Evolutionary conservation across 1,139 yeast genomes (phyloP).

Genomic region (Pichia sp.): DNA sequence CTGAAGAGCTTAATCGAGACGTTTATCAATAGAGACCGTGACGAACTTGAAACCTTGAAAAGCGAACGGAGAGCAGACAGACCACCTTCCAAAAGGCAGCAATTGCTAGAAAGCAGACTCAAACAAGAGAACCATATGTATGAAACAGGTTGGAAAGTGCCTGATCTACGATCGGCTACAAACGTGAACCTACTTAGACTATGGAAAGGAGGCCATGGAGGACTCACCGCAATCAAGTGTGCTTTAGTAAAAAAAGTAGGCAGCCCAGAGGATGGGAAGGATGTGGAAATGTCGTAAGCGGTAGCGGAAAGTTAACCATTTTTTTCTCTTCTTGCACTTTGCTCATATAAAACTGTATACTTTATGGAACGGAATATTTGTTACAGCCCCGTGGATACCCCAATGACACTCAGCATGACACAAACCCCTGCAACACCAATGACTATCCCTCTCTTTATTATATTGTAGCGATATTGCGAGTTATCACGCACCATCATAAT

Average conservation of each 20-base stretch:
- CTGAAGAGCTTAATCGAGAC: conserved; percentile 57
- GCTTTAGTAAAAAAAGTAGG: conserved; percentile 35
- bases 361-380: conserved; percentile 86
- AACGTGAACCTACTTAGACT: conserved; percentile 56
- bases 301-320: not conserved
- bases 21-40: conserved; percentile 66
- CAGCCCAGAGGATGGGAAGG: conserved; percentile 22
- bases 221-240: conserved; percentile 59
- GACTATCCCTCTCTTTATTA: not conserved
- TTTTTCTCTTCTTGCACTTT: not conserved
- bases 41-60: conserved; percentile 58
- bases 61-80: conserved; percentile 77
- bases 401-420: conserved; percentile 58
- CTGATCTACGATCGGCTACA: conserved; percentile 60
- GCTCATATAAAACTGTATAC: conserved; percentile 49
- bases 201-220: conserved; percentile 86
- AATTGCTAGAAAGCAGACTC: conserved; percentile 55
- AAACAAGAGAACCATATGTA: conserved; percentile 60
- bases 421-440: not conserved
- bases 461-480: not conserved
- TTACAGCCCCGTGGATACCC: conserved; percentile 56
- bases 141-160: conserved; percentile 65
- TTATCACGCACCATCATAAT: conserved; percentile 8
- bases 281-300: conserved; percentile 14
- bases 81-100: conserved; percentile 72